These are phyloP conservation scores for Pyrenochaeta sp. DNA, from an alignment of 2,329 filamentous ascomycete species.

Conservation along the genomic window DNA sequence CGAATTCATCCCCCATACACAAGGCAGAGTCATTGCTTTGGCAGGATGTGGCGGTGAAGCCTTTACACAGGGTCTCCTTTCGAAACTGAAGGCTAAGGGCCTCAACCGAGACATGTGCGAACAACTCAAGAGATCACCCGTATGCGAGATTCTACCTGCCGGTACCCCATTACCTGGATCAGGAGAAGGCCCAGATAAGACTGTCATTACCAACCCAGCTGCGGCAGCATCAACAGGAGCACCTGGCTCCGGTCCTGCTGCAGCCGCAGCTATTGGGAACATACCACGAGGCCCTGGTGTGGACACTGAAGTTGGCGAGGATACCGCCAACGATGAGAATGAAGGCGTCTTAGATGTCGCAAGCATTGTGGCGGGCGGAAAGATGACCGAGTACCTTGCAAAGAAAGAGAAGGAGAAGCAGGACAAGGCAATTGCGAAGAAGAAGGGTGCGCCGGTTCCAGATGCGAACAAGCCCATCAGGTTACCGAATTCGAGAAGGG, in stretches of 20 bases:
- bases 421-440: constrained; percentile 68
- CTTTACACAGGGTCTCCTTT: constrained; percentile 77
- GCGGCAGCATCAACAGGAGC: constrained; percentile 65
- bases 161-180: constrained; percentile 63
- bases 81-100: constrained; percentile 68
- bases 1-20: constrained; percentile 79
- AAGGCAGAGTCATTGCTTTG: constrained; percentile 68
- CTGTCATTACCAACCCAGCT: constrained; percentile 59
- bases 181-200: constrained; percentile 52
- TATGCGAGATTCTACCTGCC: constrained; percentile 67
- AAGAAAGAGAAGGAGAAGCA: constrained; percentile 84
- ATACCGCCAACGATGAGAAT: constrained; percentile 61
- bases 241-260: constrained; percentile 55
- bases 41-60: constrained; percentile 82
- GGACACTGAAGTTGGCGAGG: constrained; percentile 63
- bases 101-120: constrained; percentile 71
- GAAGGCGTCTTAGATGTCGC: constrained; percentile 85
- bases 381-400: constrained; percentile 82
- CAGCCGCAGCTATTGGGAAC: constrained; percentile 53
- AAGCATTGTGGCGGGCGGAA: constrained; percentile 82
- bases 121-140: constrained; percentile 69
- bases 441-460: constrained; percentile 66
- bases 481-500: constrained; percentile 76
- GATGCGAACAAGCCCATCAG: constrained; percentile 67
- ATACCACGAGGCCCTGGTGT: constrained; percentile 63